Conservation (phyloP, 805 yeast genomes). For the Candida taoyuanica region DNA sequence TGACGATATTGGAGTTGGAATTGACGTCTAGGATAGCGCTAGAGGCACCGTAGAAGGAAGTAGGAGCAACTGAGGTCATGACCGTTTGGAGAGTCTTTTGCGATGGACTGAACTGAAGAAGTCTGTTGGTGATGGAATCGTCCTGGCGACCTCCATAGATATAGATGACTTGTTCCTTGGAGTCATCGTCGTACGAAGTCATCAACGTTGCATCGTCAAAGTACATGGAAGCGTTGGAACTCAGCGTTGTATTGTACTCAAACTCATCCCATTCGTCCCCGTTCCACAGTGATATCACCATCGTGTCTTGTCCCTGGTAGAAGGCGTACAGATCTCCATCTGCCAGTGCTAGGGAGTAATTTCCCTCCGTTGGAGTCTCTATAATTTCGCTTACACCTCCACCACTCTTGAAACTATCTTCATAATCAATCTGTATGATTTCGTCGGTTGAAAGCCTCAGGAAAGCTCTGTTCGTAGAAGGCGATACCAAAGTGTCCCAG, state of each 20-base stretch:
- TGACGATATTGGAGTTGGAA: conserved; percentile 44
- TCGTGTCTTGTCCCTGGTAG: conserved; percentile 5
- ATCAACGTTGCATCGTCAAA: conserved; percentile 36
- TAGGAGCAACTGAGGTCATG: conserved; percentile 48
- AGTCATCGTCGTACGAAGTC: conserved; percentile 31
- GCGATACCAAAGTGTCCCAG: conserved; percentile 23
- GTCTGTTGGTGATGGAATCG: conserved; percentile 34
- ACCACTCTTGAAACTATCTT: conserved; percentile 3
- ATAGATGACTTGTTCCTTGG: conserved; percentile 36
- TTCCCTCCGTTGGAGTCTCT: conserved; percentile 16
- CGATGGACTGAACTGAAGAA: conserved; percentile 40
- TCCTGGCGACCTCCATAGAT: conserved; percentile 48
- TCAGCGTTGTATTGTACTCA: conserved; percentile 15
- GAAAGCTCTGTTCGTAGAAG: conserved; percentile 14
- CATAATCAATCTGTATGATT: conserved; percentile 14
- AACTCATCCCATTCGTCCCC: conserved; percentile 15
- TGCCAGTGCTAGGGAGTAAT: conserved; percentile 23
- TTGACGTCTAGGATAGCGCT: conserved; percentile 34
- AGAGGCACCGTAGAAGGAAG: conserved; percentile 50
- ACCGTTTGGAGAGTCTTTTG: conserved; percentile 34
- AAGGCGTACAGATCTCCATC: conserved; percentile 22
- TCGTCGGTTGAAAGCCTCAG: conserved; percentile 22
- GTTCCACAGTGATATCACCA: conserved; percentile 14
- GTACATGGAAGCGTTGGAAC: conserved; percentile 7
- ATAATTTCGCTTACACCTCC: conserved; percentile 6